Base-by-base conservation (phyloP, 2,329 filamentous ascomycete genomes). In the Penicillium sp. region DNA sequence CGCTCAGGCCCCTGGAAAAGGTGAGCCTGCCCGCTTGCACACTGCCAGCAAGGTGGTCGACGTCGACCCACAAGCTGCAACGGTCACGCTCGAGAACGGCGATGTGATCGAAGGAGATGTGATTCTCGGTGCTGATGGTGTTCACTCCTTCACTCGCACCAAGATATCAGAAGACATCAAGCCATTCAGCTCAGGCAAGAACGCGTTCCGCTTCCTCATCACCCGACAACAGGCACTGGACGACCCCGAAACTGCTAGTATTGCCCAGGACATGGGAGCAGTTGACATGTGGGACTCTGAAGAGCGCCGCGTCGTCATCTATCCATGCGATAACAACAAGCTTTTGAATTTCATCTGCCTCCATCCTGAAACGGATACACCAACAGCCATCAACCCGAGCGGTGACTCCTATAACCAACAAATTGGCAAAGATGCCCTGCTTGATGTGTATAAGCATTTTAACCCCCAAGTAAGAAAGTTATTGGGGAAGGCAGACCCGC, bases 181-280 rank as follows among this genome's bases (percentile, higher is more conserved):
- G 32, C 70, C 77, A 3, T 77, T 75, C 40, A 71, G 74, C 1
- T 79, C 77, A 3, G 83, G 82, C 3, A 83, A 83, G 63, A 81
- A 78, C 41, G 82, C 82, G 0, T 86, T 83, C 63, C 75, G 83
- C 7, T 86, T 84, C 66, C 64, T 84, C 5, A 74, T 86, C 0
- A 71, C 76, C 0, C 74, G 75, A 1, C 76, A 82, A 13, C 72
- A 71, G 4, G 72, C 74, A 0, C 53, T 74, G 5, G 70, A 63
- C 40, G 76, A 72, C 63, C 79, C 62, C 24, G 73, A 63, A 55
- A 77, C 67, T 40, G 74, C 47, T 8, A 70, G 70, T 13, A 72
- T 77, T 42, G 73, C 68, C 0, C 61, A 72, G 14, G 59, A 67
- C 4, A 65, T 71, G 1, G 76, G 78, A 3, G 55, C 76, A 14